phyloP scores from a whole-genome alignment of 331 rosid species.

The Malus hybrid region DNA sequence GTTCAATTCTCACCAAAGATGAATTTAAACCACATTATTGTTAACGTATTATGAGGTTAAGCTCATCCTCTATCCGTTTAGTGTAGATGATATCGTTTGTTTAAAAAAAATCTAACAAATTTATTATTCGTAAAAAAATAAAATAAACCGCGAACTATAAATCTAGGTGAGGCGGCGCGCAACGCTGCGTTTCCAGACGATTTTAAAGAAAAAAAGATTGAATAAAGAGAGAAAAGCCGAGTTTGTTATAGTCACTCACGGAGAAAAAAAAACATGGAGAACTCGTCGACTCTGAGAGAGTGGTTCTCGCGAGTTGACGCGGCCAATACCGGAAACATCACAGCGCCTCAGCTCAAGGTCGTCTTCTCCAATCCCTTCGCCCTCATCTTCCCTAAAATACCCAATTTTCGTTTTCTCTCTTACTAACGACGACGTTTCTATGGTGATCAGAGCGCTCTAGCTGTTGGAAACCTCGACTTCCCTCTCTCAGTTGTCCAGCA shows the following conservation, averaged over 20 bases:
- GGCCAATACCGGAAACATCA: constrained; percentile 54
- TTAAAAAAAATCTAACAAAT: too few relatives aligned
- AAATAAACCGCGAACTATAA: too few relatives aligned
- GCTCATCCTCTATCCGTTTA: too few relatives aligned
- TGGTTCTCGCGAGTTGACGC: constrained; percentile 90
- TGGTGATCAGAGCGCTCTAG: constrained; percentile 50
- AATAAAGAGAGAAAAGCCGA: neutral
- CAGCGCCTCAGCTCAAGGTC: constrained; percentile 73
- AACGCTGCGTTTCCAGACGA: neutral
- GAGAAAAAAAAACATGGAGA: constrained; percentile 31
- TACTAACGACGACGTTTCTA: neutral
- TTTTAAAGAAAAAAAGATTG: neutral
- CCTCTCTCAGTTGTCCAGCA: constrained; percentile 76
- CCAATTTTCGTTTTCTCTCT: neutral
- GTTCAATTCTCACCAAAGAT: too few relatives aligned
- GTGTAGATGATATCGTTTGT: too few relatives aligned
- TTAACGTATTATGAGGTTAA: too few relatives aligned
- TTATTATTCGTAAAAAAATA: too few relatives aligned
- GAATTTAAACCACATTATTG: too few relatives aligned
- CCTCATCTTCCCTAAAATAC: neutral
- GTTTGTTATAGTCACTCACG: neutral
- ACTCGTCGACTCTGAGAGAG: constrained; percentile 41
- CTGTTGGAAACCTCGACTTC: constrained; percentile 76
- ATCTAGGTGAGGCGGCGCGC: neutral
- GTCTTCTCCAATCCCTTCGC: neutral